Evolutionary conservation across 805 yeast species (phyloP), one percentile per base, ranked within the genome.

Genomic region (Barnettozyma sucrosica): DNA sequence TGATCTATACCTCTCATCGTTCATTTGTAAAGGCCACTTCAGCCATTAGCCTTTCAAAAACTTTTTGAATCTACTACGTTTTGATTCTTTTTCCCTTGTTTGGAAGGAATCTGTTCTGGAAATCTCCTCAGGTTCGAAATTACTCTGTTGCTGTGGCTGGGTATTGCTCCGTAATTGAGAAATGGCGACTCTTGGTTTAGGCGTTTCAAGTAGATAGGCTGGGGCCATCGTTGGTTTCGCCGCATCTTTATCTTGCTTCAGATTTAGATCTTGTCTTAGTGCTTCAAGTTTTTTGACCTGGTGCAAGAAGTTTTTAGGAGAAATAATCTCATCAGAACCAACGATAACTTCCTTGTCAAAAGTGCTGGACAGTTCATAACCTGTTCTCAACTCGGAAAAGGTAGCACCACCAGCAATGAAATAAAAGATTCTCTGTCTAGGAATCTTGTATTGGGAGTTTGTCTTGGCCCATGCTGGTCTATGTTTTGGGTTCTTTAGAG

Each of bases 341-440:
- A 92, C 67, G 51, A 83, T 79, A 16, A 93, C 76, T 51, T 89
- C 96, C 60, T 80, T 83, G 58, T 84, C 79, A 48, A 79, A 71
- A 40, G 74, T 64, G 16, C 69, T 65, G 8, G 88, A 76, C 41
- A 89, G 71, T 52, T 87, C 92, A 56, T 86, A 83, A 4, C 83
- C 81, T 11, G 87, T 75, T 52, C 92, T 76, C 25, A 85, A 68
- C 64, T 93, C 99, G 2, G 90, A 77, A 54, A 83, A 79, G 0
- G 98, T 88, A 19, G 86, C 66, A 8, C 98, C 99, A 20, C 99
- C 99, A 2, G 95, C 84, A 24, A 89, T 76, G 59, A 81, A 93
- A 48, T 89, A 78, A 54, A 90, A 77, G 7, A 90, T 71, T 43
- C 93, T 71, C 60, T 88, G 96, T 54, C 80, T 71, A 41, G 72